phyloP scores from a whole-genome alignment of 176 grass and related monocot genomes.

The Dendrocalamus sinicus region DNA sequence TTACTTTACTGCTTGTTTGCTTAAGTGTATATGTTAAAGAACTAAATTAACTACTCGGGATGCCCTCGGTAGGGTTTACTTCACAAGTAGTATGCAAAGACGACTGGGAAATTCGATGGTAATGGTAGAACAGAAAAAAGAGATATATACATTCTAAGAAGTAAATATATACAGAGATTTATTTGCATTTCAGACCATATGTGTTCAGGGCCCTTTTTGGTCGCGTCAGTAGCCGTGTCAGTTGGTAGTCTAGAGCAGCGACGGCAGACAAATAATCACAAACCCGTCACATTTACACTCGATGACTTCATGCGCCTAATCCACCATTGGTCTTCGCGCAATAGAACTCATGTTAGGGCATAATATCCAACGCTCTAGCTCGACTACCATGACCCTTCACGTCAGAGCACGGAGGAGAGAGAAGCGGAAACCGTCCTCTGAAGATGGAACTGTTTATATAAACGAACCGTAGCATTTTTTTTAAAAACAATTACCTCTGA shows the following conservation, averaged over 20 bases:
- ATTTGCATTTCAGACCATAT: background rate
- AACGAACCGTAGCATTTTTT: too few species aligned
- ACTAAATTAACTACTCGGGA: background rate
- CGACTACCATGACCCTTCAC: too few species aligned
- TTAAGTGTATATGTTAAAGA: background rate
- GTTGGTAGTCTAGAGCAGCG: too few species aligned
- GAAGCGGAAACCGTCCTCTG: too few species aligned
- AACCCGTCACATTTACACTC: too few species aligned
- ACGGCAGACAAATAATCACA: too few species aligned
- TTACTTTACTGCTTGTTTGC: background rate
- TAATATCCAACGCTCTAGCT: too few species aligned
- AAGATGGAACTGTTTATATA: too few species aligned
- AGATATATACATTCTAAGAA: background rate
- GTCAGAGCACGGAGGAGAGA: too few species aligned
- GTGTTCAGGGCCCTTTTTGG: too few species aligned
- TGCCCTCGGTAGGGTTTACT: background rate
- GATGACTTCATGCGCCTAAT: background rate
- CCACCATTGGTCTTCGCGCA: background rate
- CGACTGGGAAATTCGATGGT: background rate
- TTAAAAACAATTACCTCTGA: too few species aligned
- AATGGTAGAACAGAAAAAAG: background rate
- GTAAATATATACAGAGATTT: background rate
- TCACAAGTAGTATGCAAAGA: background rate
- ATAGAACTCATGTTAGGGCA: background rate
- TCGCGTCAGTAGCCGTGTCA: too few species aligned